Conservation (phyloP, 1,139 yeast genomes). For the Candida sp. region DNA sequence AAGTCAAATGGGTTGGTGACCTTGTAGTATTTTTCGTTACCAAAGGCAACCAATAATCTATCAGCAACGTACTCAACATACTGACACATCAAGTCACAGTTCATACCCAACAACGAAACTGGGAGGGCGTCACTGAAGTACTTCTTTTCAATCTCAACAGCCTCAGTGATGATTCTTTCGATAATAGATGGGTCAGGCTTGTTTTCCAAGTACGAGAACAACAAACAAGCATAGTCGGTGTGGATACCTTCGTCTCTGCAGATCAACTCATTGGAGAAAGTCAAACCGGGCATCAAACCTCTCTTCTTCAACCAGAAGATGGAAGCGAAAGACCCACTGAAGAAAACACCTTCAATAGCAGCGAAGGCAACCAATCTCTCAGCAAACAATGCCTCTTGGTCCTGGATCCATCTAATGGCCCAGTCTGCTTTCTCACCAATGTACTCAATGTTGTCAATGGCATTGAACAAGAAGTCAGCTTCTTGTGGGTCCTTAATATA, state of each 20-base stretch:
- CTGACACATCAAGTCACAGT: conserved; percentile 90
- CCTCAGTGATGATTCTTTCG: conserved; percentile 89
- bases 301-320: conserved; percentile 98
- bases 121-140: conserved; percentile 96
- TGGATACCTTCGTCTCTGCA: conserved; percentile 99
- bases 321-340: conserved; percentile 97
- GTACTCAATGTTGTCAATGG: conserved; percentile 93
- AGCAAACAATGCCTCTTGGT: conserved; percentile 84
- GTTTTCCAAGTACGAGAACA: conserved; percentile 90
- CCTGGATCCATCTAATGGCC: conserved; percentile 97
- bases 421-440: conserved; percentile 97
- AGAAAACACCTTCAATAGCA: conserved; percentile 98
- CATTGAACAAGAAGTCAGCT: conserved; percentile 86
- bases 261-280: conserved; percentile 95
- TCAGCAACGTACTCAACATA: conserved; percentile 99
- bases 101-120: conserved; percentile 92
- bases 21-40: conserved; percentile 88
- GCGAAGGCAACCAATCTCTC: conserved; percentile 99
- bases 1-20: conserved; percentile 96
- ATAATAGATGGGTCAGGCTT: conserved; percentile 83
- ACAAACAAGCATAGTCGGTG: conserved; percentile 96
- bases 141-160: conserved; percentile 93
- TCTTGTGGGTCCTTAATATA: conserved; percentile 96
- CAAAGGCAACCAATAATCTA: conserved; percentile 86
- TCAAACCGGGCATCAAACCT: conserved; percentile 98